Conservation (phyloP, 352 stramenopile species). For the Pythium vanterpoolii region DNA sequence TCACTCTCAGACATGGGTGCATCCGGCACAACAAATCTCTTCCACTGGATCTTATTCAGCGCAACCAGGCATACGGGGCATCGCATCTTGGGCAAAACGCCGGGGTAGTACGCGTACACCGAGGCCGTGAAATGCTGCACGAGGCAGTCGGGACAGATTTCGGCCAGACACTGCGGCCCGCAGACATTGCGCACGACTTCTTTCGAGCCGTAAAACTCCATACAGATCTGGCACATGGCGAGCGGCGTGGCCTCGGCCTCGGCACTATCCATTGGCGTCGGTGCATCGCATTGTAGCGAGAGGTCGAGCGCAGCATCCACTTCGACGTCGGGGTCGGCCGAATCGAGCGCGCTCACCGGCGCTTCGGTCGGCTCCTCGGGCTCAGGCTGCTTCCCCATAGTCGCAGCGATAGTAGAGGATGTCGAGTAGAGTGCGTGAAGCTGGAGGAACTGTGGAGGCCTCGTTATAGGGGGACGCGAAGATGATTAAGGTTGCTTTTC, state of each 20-base stretch:
- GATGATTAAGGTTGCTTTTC: constrained; percentile 17
- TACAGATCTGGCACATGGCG: constrained; percentile 56
- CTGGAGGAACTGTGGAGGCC: constrained; percentile 5
- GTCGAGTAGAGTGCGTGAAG: background rate
- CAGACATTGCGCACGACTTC: constrained; percentile 38
- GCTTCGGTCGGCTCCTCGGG: constrained; percentile 5
- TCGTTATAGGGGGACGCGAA: too few relatives aligned
- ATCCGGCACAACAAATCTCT: constrained; percentile 28
- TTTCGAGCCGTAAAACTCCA: constrained; percentile 37
- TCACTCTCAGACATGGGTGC: constrained; percentile 1
- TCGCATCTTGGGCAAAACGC: constrained; percentile 61
- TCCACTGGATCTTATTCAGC: constrained; percentile 51
- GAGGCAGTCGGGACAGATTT: constrained; percentile 43
- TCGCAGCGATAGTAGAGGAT: too few relatives aligned
- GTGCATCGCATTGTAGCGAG: background rate
- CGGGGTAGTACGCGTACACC: constrained; percentile 58
- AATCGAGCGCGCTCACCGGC: constrained; percentile 1
- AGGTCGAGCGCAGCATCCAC: constrained; percentile 18
- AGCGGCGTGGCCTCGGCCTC: constrained; percentile 22
- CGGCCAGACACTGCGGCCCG: constrained; percentile 32
- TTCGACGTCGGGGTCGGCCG: constrained; percentile 4
- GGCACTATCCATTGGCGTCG: background rate
- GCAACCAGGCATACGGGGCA: constrained; percentile 56
- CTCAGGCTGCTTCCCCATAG: constrained; percentile 19
- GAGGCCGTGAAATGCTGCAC: constrained; percentile 47